These are phyloP conservation scores for Triangularia verruculosa DNA, from an alignment of 2,329 filamentous ascomycete species.

Conservation along the genomic window DNA sequence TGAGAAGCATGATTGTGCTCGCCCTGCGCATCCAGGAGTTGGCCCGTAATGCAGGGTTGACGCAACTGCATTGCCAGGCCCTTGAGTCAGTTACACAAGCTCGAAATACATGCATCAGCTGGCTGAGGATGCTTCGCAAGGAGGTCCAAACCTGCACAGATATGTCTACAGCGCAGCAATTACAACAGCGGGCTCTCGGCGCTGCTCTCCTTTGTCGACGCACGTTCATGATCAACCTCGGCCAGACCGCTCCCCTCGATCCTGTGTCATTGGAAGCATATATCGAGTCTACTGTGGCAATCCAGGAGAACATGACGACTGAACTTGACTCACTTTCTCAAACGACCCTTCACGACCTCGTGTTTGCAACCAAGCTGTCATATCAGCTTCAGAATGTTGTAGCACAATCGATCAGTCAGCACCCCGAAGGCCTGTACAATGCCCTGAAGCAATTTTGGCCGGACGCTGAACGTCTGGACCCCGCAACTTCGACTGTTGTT, in stretches of 20 bases:
- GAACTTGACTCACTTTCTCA: conserved; percentile 11
- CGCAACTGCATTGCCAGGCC: conserved; percentile 22
- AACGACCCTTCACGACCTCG: conserved; percentile 7
- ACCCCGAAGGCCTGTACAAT: conserved; percentile 4
- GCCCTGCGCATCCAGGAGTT: conserved; percentile 39
- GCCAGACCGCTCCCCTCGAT: conserved; percentile 22
- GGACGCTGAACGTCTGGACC: conserved; percentile 10
- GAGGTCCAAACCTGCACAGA: conserved; percentile 16
- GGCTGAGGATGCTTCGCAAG: conserved; percentile 14
- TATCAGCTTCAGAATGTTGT: conserved; percentile 7
- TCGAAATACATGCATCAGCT: conserved; percentile 13
- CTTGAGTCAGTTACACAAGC: conserved; percentile 9
- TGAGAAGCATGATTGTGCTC: conserved; percentile 56
- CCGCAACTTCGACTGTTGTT: background rate
- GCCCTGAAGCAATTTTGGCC: conserved; percentile 18
- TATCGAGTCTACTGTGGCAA: conserved; percentile 39
- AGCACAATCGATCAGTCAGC: background rate
- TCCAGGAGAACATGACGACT: conserved; percentile 20
- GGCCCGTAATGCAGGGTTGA: background rate
- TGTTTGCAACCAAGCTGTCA: conserved; percentile 14
- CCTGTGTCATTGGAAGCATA: conserved; percentile 39
- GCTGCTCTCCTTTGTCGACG: conserved; percentile 33
- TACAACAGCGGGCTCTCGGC: conserved; percentile 16
- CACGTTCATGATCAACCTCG: conserved; percentile 37
- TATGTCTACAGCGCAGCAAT: conserved; percentile 5